Evolutionary conservation across 345 rosid genomes (phyloP).

Genomic region (Eucalyptus pauciflora): DNA sequence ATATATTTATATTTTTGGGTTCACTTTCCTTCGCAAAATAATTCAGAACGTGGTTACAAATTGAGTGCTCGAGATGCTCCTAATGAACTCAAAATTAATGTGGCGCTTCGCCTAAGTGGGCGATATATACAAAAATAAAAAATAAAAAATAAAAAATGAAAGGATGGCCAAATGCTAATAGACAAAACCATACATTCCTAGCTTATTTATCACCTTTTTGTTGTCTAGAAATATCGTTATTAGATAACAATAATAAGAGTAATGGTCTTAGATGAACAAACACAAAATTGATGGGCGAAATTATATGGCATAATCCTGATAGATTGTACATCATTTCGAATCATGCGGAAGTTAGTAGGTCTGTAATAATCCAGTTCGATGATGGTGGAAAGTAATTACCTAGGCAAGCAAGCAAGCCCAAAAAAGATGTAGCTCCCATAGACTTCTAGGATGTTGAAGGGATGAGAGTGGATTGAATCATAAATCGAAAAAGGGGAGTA

Average conservation of each 20-base stretch:
- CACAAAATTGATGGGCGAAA: not conserved
- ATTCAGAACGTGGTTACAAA: not conserved
- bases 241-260: not conserved
- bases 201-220: not conserved
- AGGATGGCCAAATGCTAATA: not conserved
- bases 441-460: not conserved
- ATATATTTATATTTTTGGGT: not conserved
- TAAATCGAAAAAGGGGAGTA: not conserved
- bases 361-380: rapidly evolving
- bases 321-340: not conserved
- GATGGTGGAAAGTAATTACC: not conserved
- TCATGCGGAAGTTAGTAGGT: not conserved
- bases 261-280: not conserved
- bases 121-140: not conserved
- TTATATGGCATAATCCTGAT: not conserved
- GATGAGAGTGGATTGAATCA: not conserved
- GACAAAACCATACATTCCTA: not conserved
- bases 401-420: not conserved
- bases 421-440: not conserved
- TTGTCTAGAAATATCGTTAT: not conserved
- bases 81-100: not conserved
- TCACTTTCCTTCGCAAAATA: not conserved
- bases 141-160: no score
- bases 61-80: not conserved
- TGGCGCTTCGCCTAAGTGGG: not conserved